Evolutionary conservation across 2,329 filamentous ascomycete species (phyloP).

Genomic region (Pseudogymnoascus sp.): DNA sequence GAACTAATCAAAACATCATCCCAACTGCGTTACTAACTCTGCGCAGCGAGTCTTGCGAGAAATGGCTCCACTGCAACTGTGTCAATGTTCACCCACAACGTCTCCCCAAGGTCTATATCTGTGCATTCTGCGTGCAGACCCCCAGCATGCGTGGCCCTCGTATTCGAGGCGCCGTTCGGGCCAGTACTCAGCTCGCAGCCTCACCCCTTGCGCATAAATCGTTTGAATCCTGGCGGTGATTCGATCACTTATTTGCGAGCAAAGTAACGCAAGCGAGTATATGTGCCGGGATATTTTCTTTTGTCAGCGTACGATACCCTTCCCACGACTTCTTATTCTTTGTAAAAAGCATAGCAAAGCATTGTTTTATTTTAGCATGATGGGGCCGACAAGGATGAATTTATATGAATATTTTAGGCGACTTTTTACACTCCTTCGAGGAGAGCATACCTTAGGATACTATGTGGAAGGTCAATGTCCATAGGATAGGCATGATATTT

Average conservation of each 20-base stretch:
- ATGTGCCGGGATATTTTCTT: neutral
- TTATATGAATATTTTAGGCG: neutral
- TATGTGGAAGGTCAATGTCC: neutral
- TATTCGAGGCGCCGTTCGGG: conserved; percentile 32
- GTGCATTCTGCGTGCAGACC: conserved; percentile 54
- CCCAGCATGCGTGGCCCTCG: conserved; percentile 45
- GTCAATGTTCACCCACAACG: conserved; percentile 49
- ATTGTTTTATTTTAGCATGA: neutral
- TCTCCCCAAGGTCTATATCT: conserved; percentile 56
- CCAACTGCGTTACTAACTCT: conserved; percentile 15
- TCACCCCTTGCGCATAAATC: conserved; percentile 39
- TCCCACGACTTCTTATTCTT: conserved; percentile 3
- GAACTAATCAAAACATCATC: conserved; percentile 13
- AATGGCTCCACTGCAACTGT: conserved; percentile 58
- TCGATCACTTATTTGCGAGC: neutral
- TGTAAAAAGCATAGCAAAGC: conserved; percentile 5
- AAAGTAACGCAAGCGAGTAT: neutral
- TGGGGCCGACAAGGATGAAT: neutral
- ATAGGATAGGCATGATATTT: neutral
- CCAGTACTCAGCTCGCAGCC: conserved; percentile 20
- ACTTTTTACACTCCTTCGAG: neutral
- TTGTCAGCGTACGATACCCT: conserved; percentile 9
- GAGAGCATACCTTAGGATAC: neutral
- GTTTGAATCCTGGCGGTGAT: conserved; percentile 37
- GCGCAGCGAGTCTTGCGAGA: conserved; percentile 54